Base-by-base conservation (phyloP, 805 yeast genomes). In the Tetrapisispora arboricola region DNA sequence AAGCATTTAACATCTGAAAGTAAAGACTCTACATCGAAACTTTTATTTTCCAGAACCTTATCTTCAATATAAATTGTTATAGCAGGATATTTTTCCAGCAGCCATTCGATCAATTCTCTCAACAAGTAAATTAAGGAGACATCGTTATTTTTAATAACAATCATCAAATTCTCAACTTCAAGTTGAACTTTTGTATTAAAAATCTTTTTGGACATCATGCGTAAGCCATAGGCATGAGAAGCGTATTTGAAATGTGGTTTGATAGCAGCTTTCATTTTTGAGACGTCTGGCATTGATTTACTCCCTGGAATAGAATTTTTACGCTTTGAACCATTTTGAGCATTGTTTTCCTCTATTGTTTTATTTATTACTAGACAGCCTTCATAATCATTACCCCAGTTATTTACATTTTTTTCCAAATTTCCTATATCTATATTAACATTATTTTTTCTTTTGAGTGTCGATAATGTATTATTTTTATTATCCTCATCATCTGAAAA, bases 141-240 rank as follows among this genome's bases (percentile, higher is more conserved):
- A 57, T 87, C 96, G 41, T 94, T 70, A 1, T 94, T 92, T 59
- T 86, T 86, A n/a, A 95, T 86, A 16, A 87, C 87, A 12, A 86
- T 75, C 76, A 86, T 71, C 16, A 86, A 75, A 15, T 84, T 76
- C 34, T 72, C 71, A 16, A 83, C 78, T 41, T 80, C 79, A 17
- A 86, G 60, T 50, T 78, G 78, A 21, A 86, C 77, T 4, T 83
- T 80, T 3, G 88, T 84, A 48, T 76, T 75, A 40, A 77, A 70
- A 29, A 84, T 62, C 57, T 80, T 80, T 46, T 77, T 78, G n/a
- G 84, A 81, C 44, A 84, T 65, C 66, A 78, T 70, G 35, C 92
- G 68, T 6, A 84, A 88, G 3, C 86, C 87, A 55, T 82, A 81
- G 4, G 87, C 92, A 8, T 90, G 80, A 46, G 83, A 80, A 2